These are phyloP conservation scores for Leccinum fibrillosum DNA, from an alignment of 768 basidiomycete genomes.

Conservation along the genomic window DNA sequence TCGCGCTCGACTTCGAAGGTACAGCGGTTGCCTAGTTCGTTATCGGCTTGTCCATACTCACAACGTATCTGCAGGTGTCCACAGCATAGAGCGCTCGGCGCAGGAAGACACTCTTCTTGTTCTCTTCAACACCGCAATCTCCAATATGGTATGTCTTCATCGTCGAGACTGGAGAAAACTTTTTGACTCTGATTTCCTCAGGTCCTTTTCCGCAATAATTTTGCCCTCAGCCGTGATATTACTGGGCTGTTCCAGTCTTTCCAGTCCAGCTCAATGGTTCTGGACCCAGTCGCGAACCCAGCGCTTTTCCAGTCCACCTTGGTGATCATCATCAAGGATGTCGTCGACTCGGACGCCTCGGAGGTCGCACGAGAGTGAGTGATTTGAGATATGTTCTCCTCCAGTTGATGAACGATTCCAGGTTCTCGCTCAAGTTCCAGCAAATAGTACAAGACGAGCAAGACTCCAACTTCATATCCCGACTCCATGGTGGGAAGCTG, in stretches of 20 bases:
- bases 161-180: background rate
- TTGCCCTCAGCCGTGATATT: conserved; percentile 60
- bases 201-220: conserved; percentile 67
- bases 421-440: conserved; percentile 56
- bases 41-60: background rate
- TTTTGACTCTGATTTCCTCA: conserved; percentile 16
- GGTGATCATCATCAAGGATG: conserved; percentile 67
- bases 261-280: conserved; percentile 51
- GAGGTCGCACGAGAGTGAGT: conserved; percentile 59
- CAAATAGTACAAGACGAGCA: conserved; percentile 60
- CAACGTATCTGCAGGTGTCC: conserved; percentile 43
- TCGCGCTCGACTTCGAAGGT: conserved; percentile 68
- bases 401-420: conserved; percentile 14
- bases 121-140: conserved; percentile 63
- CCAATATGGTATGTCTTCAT: conserved; percentile 47
- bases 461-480: conserved; percentile 58
- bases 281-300: conserved; percentile 58
- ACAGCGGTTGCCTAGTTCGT: background rate
- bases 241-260: conserved; percentile 60
- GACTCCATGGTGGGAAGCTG: conserved; percentile 51
- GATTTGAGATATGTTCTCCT: background rate
- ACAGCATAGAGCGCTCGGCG: conserved; percentile 59
- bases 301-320: conserved; percentile 56
- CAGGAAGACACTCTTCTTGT: conserved; percentile 65
- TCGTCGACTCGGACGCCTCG: conserved; percentile 55